phyloP scores from a whole-genome alignment of 805 yeast genomes.

The Yarrowia sp. region DNA sequence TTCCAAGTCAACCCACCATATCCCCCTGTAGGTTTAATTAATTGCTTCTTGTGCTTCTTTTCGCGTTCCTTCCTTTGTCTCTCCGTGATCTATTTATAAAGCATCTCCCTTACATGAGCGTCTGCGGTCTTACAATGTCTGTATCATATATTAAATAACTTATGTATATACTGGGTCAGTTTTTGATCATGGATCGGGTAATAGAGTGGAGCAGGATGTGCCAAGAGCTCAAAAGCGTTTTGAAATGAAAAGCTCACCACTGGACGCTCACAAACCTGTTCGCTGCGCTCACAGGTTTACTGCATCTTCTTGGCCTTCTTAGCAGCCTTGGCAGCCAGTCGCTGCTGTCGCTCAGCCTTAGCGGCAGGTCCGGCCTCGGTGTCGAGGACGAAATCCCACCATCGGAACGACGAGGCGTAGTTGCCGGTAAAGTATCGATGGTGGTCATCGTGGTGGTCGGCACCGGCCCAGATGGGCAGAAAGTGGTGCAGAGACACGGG shows the following conservation, averaged over 20 bases:
- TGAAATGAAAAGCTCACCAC: too few species aligned
- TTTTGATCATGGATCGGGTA: neutral
- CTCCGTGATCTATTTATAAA: too few species aligned
- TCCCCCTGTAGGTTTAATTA: too few species aligned
- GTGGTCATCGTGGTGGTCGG: conserved; percentile 97
- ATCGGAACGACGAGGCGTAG: conserved; percentile 92
- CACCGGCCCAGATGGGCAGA: conserved; percentile 97
- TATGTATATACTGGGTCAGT: conserved; percentile 31
- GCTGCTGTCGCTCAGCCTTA: conserved; percentile 27
- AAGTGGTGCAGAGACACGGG: conserved; percentile 95
- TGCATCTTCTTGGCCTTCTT: conserved; percentile 23
- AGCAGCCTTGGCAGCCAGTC: conserved; percentile 28
- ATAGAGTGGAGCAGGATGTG: too few species aligned
- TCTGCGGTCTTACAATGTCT: neutral
- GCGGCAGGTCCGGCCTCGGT: conserved; percentile 54
- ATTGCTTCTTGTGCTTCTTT: too few species aligned
- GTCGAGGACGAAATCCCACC: conserved; percentile 89
- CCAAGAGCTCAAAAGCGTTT: too few species aligned
- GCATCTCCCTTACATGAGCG: too few species aligned
- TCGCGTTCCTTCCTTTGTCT: too few species aligned
- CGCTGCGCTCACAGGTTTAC: conserved; percentile 1
- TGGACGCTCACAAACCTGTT: neutral
- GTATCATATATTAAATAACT: conserved; percentile 24
- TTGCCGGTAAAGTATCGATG: conserved; percentile 96
- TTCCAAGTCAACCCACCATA: too few species aligned